Percentiles rank a stretch among this genome's conserved stretches.
phyloP scores from a whole-genome alignment of 176 grass and related monocot species.

The Hordeum marinum region DNA sequence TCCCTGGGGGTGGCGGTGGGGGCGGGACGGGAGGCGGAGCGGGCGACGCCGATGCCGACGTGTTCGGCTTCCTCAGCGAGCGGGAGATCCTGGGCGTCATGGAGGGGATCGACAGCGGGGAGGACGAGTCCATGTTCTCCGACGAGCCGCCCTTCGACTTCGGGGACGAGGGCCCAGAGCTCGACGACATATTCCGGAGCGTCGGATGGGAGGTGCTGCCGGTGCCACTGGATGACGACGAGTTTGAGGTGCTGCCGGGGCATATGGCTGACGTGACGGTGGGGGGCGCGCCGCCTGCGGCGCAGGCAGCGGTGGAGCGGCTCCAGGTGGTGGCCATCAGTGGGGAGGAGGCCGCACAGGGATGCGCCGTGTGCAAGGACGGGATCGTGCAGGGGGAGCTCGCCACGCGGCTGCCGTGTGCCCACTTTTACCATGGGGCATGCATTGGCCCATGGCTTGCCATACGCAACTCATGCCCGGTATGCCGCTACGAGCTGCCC shows the following conservation, averaged over 20 bases:
- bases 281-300: slow-evolving; percentile 52
- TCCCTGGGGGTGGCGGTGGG: background rate
- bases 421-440: slow-evolving; percentile 53
- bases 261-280: slow-evolving; percentile 28
- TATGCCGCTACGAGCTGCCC: slow-evolving; percentile 72
- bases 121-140: slow-evolving; percentile 45
- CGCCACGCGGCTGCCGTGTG: slow-evolving; percentile 51
- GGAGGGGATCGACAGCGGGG: slow-evolving; percentile 42
- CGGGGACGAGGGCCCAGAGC: slow-evolving; percentile 34
- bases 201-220: slow-evolving; percentile 64
- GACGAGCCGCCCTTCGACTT: slow-evolving; percentile 42
- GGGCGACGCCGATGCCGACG: background rate
- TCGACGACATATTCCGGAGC: slow-evolving; percentile 29
- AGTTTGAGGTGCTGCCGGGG: slow-evolving; percentile 57
- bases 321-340: slow-evolving; percentile 44
- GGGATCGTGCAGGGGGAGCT: slow-evolving; percentile 48
- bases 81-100: slow-evolving; percentile 52
- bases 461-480: slow-evolving; percentile 63
- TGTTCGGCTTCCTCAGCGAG: slow-evolving; percentile 46
- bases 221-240: slow-evolving; percentile 26
- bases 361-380: slow-evolving; percentile 74
- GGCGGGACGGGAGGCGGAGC: background rate
- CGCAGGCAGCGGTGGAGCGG: slow-evolving; percentile 39
- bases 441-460: slow-evolving; percentile 68
- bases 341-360: slow-evolving; percentile 4